Conservation (phyloP, 331 rosid genomes). For the Rhamnella rubrinervis region DNA sequence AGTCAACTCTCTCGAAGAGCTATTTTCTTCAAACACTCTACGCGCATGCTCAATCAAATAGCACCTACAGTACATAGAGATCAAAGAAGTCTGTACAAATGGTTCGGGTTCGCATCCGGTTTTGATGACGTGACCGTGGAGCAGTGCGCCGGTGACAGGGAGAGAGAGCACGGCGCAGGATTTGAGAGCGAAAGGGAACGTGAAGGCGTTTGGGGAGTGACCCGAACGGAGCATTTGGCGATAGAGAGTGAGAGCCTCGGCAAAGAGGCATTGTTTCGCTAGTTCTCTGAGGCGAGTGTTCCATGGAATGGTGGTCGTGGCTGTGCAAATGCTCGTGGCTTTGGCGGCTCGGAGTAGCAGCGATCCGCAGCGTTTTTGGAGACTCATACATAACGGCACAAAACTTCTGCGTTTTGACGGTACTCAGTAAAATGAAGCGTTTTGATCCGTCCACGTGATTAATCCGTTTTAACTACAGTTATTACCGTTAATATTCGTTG, state of each 20-base stretch:
- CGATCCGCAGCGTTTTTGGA: background rate
- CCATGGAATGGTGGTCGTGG: constrained; percentile 51
- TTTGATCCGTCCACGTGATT: no score
- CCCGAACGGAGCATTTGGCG: constrained; percentile 75
- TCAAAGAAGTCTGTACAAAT: constrained; percentile 66
- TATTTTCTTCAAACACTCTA: constrained; percentile 64
- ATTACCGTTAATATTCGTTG: no score
- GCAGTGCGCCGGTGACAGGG: constrained; percentile 54
- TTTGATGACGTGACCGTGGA: constrained; percentile 71
- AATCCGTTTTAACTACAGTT: no score
- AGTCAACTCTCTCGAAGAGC: constrained; percentile 29
- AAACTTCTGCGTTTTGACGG: no score
- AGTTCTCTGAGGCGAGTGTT: constrained; percentile 63
- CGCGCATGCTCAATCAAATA: constrained; percentile 44
- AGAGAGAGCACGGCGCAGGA: constrained; percentile 70
- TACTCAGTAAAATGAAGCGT: no score
- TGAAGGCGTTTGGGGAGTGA: constrained; percentile 63
- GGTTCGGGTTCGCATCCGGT: constrained; percentile 73
- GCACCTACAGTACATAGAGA: constrained; percentile 58
- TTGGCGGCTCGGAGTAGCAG: constrained; percentile 16
- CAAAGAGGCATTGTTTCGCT: constrained; percentile 58
- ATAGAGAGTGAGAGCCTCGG: constrained; percentile 60
- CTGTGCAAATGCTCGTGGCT: constrained; percentile 8
- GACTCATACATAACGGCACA: constrained; percentile 1
- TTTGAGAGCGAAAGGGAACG: constrained; percentile 84